A percentile compares a stretch with the other conserved stretches of the same genome.
phyloP scores from a whole-genome alignment of 225 moss, liverwort and hornwort genomes.

The Thuidium tamariscinum region DNA sequence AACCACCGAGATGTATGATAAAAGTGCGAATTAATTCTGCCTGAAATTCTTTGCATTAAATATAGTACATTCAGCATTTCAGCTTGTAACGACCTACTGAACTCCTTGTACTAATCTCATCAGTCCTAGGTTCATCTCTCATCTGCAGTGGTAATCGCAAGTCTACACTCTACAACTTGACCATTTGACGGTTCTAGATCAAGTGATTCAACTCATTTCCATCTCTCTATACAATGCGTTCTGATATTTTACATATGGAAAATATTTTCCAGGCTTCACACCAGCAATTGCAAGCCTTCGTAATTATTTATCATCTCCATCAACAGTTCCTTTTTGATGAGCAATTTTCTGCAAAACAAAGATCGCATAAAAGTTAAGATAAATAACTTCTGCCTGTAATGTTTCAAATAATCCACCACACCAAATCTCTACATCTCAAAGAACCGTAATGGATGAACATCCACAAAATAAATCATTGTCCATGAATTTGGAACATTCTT shows the following conservation, averaged over 20 bases:
- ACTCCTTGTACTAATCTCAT: not conserved
- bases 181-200: not conserved
- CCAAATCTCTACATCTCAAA: not conserved
- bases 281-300: not conserved
- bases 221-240: not conserved
- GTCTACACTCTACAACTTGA: not conserved
- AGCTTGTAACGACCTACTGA: not conserved
- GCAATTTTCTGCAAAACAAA: slow-evolving; percentile 28
- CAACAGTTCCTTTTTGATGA: slow-evolving; percentile 20
- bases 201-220: not conserved
- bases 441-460: not conserved
- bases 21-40: not conserved
- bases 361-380: not conserved
- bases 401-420: not conserved
- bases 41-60: not conserved
- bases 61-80: slow-evolving; percentile 15
- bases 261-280: not conserved
- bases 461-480: not conserved
- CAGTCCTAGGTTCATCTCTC: not conserved
- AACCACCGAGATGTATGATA: not conserved
- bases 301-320: slow-evolving; percentile 7
- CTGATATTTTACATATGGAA: slow-evolving; percentile 3
- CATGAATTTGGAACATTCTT: not conserved
- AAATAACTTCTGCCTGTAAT: not conserved
- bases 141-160: not conserved